Evolutionary conservation across 345 rosid genomes (phyloP).

Genomic region (Arabidopsis arenosa): DNA sequence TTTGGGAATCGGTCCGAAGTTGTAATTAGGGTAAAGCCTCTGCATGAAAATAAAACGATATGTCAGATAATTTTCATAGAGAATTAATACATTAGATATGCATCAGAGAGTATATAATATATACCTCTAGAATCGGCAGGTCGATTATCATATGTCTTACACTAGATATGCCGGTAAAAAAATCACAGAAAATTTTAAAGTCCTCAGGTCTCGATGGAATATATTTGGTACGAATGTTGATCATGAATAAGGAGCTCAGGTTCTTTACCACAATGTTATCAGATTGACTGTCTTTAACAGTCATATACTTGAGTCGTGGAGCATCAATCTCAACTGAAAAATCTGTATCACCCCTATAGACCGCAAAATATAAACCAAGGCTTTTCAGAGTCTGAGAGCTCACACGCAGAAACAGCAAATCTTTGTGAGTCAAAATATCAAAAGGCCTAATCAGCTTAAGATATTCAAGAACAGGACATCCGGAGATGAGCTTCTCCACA

Average conservation of each 20-base stretch:
- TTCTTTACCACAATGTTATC: neutral
- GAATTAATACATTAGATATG: neutral
- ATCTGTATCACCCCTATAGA: neutral
- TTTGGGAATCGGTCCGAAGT: neutral
- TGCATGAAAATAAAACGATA: neutral
- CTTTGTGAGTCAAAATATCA: neutral
- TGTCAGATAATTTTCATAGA: neutral
- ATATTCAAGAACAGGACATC: too few species aligned
- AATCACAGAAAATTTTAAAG: neutral
- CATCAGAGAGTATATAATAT: neutral
- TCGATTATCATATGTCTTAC: neutral
- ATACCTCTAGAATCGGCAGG: constrained; percentile 3
- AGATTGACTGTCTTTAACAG: neutral
- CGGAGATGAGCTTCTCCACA: too few species aligned
- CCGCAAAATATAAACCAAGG: neutral
- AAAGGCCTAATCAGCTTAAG: too few species aligned
- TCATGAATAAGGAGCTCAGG: neutral
- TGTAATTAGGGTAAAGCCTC: neutral
- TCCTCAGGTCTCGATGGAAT: neutral
- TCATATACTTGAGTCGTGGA: neutral
- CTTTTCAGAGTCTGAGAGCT: constrained; percentile 20
- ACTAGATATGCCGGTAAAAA: neutral
- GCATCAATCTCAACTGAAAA: neutral
- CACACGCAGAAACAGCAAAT: neutral
- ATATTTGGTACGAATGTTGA: neutral